Evolutionary conservation across 331 rosid genomes (phyloP).

Genomic region (Telfairia occidentalis): DNA sequence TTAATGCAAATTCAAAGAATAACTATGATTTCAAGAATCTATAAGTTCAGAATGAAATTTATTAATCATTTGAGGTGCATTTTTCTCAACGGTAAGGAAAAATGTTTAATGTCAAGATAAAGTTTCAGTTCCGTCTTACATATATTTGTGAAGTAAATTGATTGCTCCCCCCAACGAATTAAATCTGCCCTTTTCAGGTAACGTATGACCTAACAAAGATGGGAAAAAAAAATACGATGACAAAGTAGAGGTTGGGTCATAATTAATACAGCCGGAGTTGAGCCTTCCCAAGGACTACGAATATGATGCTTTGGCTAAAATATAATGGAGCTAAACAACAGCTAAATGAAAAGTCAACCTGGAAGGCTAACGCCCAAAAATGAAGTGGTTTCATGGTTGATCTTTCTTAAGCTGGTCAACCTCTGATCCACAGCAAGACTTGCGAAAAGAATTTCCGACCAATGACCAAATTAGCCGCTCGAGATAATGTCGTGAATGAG

Average conservation of each 20-base stretch:
- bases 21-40: not conserved
- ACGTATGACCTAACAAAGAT: not conserved
- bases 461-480: conserved; percentile 47
- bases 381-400: conserved; percentile 8
- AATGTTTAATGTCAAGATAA: not conserved
- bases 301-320: not conserved
- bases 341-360: conserved; percentile 5
- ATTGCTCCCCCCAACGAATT: conserved; percentile 4
- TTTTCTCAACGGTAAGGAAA: not conserved
- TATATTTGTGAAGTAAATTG: not conserved
- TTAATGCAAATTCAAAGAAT: not conserved
- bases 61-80: not conserved
- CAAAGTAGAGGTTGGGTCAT: not conserved
- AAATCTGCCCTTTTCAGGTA: conserved; percentile 4
- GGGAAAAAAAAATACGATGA: not conserved
- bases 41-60: not conserved
- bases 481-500: conserved; percentile 89
- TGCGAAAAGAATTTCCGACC: not conserved
- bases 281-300: conserved; percentile 2
- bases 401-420: conserved; percentile 10
- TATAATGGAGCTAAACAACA: not conserved
- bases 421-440: conserved; percentile 3
- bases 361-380: conserved; percentile 8
- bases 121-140: not conserved
- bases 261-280: conserved; percentile 6